Evolutionary conservation across 441 rosid genomes (phyloP).

Genomic region (Breynia disticha): DNA sequence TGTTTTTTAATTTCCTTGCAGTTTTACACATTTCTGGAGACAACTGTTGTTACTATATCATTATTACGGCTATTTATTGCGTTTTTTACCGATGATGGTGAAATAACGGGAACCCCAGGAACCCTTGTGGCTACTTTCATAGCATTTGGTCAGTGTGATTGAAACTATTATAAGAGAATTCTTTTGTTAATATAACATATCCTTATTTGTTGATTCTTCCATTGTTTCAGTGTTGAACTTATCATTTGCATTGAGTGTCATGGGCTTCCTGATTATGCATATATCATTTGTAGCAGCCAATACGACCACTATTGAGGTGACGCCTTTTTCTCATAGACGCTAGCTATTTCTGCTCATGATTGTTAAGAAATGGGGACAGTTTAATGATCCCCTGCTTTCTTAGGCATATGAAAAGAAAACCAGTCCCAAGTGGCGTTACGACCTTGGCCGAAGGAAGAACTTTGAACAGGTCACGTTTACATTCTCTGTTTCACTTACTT

Average conservation of each 20-base stretch:
- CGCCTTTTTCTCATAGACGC: conserved; percentile 4
- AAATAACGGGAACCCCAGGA: conserved; percentile 61
- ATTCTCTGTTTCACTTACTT: not conserved
- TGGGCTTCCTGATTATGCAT: conserved; percentile 89
- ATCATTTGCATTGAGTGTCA: conserved; percentile 67
- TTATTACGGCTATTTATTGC: conserved; percentile 58
- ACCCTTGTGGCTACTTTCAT: conserved; percentile 58
- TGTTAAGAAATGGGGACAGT: not conserved
- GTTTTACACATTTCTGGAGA: conserved; percentile 87
- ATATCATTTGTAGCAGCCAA: conserved; percentile 48
- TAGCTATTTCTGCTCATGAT: conserved; percentile 6
- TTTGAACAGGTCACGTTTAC: conserved; percentile 59
- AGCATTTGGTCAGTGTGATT: conserved; percentile 44
- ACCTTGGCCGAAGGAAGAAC: conserved; percentile 80
- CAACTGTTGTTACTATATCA: conserved; percentile 60
- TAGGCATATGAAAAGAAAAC: conserved; percentile 84
- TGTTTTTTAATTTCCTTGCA: conserved; percentile 27
- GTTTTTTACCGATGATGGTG: conserved; percentile 57
- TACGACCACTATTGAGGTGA: conserved; percentile 86
- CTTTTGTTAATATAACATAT: conserved; percentile 8
- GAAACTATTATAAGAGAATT: not conserved
- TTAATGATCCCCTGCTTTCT: conserved; percentile 5
- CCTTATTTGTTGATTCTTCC: conserved; percentile 9
- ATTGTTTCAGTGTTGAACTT: conserved; percentile 60
- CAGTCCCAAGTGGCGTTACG: conserved; percentile 63